Base-by-base conservation (phyloP, 2,329 filamentous ascomycete genomes). In the Colletotrichum endophyticum region DNA sequence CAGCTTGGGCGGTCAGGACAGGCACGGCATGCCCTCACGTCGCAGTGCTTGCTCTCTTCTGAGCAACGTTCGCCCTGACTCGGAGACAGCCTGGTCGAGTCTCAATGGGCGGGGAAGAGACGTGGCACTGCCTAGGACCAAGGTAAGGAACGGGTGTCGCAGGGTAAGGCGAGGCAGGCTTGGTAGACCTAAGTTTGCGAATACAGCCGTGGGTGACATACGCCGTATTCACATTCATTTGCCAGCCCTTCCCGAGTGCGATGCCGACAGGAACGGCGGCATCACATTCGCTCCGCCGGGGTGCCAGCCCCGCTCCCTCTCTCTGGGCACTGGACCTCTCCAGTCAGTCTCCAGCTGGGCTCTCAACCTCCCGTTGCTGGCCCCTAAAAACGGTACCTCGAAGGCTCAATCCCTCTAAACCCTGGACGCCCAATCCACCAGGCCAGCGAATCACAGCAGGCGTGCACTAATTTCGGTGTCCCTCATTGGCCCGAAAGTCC, bases 391-490 rank as follows among this genome's bases (percentile, higher is more conserved):
- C 27, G n/a, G 61, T 63, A 56, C 36, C 34, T 63, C 36, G 16
- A 39, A 39, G 36, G 36, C 36, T 39, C 44, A 49, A 67, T 63
- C 27, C 59, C 27, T 36, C 49, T n/a, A 66, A 61, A 53, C 68
- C 36, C 36, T 62, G 44, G 25, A 30, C 13, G 22, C 32, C 32
- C n/a, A n/a, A 39, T 19, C 66, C 61, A 63, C 12, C 22, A 7
- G 19, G 22, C 53, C 39, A 9, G 66, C 75, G 62, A 77, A 77
- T 77, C 72, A 77, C 15, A 15, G 39, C n/a, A 56, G n/a, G 53
- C 30, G 59, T 68, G 56, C 76, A 77, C 70, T 73, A 78, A 78
- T 78, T 71, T 69, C 44, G 34, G 19, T 57, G 6, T 56, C 19
- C 28, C 25, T 64, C 15, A 77, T 78, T 78, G 66, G 76, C n/a